These are phyloP conservation scores for Talaromyces sp. DNA, from an alignment of 2,329 filamentous ascomycete species.

Conservation along the genomic window DNA sequence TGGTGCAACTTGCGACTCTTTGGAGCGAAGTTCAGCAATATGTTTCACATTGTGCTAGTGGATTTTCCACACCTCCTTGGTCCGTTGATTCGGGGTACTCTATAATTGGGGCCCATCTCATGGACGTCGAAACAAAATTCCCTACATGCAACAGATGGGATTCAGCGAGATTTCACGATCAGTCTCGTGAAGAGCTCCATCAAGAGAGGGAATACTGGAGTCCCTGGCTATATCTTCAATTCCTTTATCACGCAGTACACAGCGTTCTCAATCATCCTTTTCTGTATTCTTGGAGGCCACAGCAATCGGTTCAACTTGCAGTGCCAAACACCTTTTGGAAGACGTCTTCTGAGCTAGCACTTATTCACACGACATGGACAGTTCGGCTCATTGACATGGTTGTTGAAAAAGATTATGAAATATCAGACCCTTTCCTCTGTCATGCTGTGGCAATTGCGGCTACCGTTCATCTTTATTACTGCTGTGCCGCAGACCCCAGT, in stretches of 20 bases:
- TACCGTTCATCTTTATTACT: slow-evolving; percentile 57
- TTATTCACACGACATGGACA: slow-evolving; percentile 58
- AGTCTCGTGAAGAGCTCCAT: slow-evolving; percentile 49
- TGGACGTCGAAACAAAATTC: slow-evolving; percentile 49
- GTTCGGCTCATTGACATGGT: slow-evolving; percentile 58
- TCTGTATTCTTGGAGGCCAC: slow-evolving; percentile 51
- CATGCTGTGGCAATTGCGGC: slow-evolving; percentile 56
- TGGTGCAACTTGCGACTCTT: slow-evolving; percentile 52
- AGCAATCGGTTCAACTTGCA: slow-evolving; percentile 54
- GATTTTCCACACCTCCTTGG: slow-evolving; percentile 54
- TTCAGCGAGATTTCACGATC: slow-evolving; percentile 55
- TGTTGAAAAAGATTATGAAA: slow-evolving; percentile 50
- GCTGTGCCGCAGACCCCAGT: slow-evolving; percentile 50
- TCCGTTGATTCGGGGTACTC: slow-evolving; percentile 55
- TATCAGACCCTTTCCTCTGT: slow-evolving; percentile 56
- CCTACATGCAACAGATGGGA: slow-evolving; percentile 57
- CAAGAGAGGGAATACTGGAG: slow-evolving; percentile 31
- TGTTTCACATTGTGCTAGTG: slow-evolving; percentile 52
- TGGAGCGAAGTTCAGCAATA: slow-evolving; percentile 52
- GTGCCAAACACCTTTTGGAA: slow-evolving; percentile 60
- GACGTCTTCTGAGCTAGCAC: slow-evolving; percentile 53
- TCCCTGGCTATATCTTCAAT: slow-evolving; percentile 36
- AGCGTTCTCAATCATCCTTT: slow-evolving; percentile 37
- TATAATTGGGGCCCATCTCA: slow-evolving; percentile 54
- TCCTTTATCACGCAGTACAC: slow-evolving; percentile 35